Conservation (phyloP, 257 asterid species). For the Lycium ferocissimum region DNA sequence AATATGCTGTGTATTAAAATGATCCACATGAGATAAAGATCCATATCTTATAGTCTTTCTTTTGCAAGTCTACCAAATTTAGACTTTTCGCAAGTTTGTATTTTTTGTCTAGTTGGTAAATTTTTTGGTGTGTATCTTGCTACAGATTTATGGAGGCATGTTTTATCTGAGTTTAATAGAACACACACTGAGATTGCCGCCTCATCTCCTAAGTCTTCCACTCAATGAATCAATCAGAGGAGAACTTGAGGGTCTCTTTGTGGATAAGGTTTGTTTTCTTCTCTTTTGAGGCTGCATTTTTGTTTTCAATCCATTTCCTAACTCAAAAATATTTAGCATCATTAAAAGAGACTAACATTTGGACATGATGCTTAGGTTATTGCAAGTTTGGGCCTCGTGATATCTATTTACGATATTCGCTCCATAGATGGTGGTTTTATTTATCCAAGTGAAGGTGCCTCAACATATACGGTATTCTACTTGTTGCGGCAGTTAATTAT, state of each 20-base stretch:
- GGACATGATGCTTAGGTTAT: slow-evolving; percentile 56
- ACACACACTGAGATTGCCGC: slow-evolving; percentile 67
- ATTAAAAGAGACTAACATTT: slow-evolving; percentile 23
- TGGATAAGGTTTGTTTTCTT: slow-evolving; percentile 65
- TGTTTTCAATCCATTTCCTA: background rate
- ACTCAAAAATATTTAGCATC: background rate
- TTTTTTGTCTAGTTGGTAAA: background rate
- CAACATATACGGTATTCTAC: slow-evolving; percentile 76
- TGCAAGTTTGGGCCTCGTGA: slow-evolving; percentile 68
- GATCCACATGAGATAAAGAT: background rate
- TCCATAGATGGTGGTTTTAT: slow-evolving; percentile 82
- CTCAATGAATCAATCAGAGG: slow-evolving; percentile 76
- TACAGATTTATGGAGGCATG: slow-evolving; percentile 47
- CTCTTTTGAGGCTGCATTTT: background rate
- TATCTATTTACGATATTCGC: slow-evolving; percentile 74
- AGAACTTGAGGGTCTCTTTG: slow-evolving; percentile 71
- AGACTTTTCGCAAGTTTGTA: background rate
- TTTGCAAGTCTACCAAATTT: slow-evolving; percentile 1
- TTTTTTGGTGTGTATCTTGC: slow-evolving; percentile 1
- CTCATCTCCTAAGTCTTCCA: slow-evolving; percentile 59
- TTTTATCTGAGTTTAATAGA: slow-evolving; percentile 76
- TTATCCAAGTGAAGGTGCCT: slow-evolving; percentile 79
- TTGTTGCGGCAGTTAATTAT: slow-evolving; percentile 2
- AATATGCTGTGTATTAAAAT: background rate
- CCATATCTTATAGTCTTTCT: background rate